Evolutionary conservation across 2,329 filamentous ascomycete genomes (phyloP), one percentile per base, ranked within the genome.

Genomic region (Venturia oleaginea): DNA sequence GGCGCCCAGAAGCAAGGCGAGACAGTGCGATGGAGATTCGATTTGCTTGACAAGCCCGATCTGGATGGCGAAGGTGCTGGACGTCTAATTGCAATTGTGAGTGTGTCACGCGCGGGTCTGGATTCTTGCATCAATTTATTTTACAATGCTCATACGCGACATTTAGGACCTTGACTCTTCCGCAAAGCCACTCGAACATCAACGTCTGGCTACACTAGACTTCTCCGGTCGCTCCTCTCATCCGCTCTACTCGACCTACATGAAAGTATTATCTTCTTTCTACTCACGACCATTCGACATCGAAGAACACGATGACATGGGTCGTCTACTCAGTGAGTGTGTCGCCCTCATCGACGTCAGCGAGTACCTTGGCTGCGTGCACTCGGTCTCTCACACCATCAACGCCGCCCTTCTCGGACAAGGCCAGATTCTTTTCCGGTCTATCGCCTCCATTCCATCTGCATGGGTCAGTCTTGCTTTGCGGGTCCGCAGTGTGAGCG

Each of bases 381-480:
- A 71, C 17, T 68, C 77, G 59, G 72, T 84, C 66, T 74, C 75
- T 59, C 76, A 77, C 32, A 71, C 76, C 4, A 76, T 84, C 65
- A 79, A 82, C 65, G 75, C 78, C 42, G 76, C 78, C 1, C 75
- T 84, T 2, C 70, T 81, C 63, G 76, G 76, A 61, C 76, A 78
- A 40, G 79, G 78, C 24, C 78, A 81, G 66, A 68, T 71, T 6
- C 73, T 84, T 8, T 81, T 77, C 70, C 73, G 71, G 17, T 73
- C 76, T 6, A 79, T 84, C 65, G 69, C 77, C 13, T 66, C 67
- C 24, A 73, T 74, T 38, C 80, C 82, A 0, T 67, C 74, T 17
- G 70, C 68, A 0, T 84, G 81, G 82, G 71, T 79, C 15, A 72
- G 75, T 19, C 75, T 83, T 59, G 77, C 75, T 8, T 68, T 71